phyloP scores from a whole-genome alignment of 2,329 filamentous ascomycete genomes.

The Phyllosticta ampelicida region DNA sequence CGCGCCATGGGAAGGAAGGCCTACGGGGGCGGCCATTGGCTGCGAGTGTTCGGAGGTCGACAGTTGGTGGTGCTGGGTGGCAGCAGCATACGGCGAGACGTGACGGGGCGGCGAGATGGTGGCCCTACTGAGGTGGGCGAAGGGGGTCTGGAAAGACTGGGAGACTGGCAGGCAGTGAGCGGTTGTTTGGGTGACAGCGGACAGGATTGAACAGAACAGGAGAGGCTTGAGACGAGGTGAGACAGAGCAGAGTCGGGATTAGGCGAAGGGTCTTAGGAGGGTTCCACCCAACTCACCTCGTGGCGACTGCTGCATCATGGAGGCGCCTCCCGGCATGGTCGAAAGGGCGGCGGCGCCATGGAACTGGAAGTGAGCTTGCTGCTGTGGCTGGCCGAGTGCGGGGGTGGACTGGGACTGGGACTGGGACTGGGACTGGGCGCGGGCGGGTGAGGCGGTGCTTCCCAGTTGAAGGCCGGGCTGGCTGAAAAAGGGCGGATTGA shows the following conservation, averaged over 20 bases:
- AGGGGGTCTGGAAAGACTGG: constrained; percentile 25
- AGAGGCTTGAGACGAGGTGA: too few relatives aligned
- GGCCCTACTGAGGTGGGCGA: constrained; percentile 24
- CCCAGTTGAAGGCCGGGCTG: constrained; percentile 6
- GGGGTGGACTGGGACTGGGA: constrained; percentile 7
- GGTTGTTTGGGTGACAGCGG: too few relatives aligned
- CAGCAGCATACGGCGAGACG: constrained; percentile 25
- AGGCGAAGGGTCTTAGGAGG: constrained; percentile 12
- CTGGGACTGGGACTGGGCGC: constrained; percentile 1
- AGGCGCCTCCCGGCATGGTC: constrained; percentile 27
- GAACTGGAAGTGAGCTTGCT: constrained; percentile 19
- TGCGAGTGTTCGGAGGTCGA: constrained; percentile 16
- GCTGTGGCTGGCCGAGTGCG: constrained; percentile 16
- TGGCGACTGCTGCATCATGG: constrained; percentile 24
- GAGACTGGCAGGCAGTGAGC: constrained; percentile 3
- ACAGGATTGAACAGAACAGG: too few relatives aligned
- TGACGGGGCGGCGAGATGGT: constrained; percentile 22
- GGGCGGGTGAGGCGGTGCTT: constrained; percentile 4
- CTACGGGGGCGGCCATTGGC: constrained; percentile 29
- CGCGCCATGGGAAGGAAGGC: constrained; percentile 32
- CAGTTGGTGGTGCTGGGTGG: constrained; percentile 14
- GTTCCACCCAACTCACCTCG: constrained; percentile 26
- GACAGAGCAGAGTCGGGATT: constrained; percentile 11
- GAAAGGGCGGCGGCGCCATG: constrained; percentile 21
- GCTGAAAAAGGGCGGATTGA: constrained; percentile 9